Conservation (phyloP, 306 rosid species). For the Elaeagnus macrophylla region DNA sequence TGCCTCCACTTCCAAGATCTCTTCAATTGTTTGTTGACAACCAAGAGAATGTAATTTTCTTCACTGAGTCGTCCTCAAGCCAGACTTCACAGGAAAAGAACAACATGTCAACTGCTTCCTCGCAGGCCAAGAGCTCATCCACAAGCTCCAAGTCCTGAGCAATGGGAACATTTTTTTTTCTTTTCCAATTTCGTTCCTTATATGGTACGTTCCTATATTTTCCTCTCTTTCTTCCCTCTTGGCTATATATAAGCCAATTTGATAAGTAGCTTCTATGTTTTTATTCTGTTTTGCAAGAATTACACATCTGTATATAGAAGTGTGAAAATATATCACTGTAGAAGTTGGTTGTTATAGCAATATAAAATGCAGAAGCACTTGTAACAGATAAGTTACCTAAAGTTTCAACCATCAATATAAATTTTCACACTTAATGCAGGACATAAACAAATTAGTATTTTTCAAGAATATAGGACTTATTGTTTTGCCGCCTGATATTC, state of each 20-base stretch:
- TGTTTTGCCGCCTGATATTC: too few relatives aligned
- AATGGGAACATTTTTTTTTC: not conserved
- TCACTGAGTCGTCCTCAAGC: conserved; percentile 11
- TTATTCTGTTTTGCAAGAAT: too few relatives aligned
- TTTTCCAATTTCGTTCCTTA: too few relatives aligned
- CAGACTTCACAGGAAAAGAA: conserved; percentile 2
- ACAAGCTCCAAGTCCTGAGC: not conserved
- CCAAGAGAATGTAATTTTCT: conserved; percentile 1
- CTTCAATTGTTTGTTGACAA: conserved; percentile 8
- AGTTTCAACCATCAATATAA: too few relatives aligned
- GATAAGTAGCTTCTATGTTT: not conserved
- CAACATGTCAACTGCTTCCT: conserved; percentile 2
- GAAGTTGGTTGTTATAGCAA: too few relatives aligned
- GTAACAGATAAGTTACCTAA: too few relatives aligned
- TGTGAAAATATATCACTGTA: too few relatives aligned
- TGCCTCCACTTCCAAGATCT: conserved; percentile 24
- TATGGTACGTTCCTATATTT: not conserved
- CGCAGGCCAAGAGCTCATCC: conserved; percentile 10
- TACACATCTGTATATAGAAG: too few relatives aligned
- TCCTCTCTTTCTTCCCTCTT: not conserved
- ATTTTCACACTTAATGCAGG: too few relatives aligned
- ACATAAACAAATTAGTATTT: too few relatives aligned
- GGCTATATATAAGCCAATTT: not conserved
- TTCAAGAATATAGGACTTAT: too few relatives aligned
- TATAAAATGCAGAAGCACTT: too few relatives aligned